phyloP scores from a whole-genome alignment of 305 asterid genomes.

The Fraxinus nigra region DNA sequence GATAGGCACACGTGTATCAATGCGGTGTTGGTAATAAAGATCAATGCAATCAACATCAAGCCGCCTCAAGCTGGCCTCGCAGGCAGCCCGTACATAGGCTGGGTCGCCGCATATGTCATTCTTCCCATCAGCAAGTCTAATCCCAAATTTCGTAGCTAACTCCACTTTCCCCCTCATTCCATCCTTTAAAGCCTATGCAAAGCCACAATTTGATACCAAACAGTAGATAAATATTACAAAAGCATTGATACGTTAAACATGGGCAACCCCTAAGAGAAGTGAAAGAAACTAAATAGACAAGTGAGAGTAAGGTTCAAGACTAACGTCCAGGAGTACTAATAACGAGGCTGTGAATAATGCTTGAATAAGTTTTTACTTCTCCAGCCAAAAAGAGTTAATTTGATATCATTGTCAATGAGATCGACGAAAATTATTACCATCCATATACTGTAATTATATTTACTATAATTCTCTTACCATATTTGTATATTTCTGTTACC shows the following conservation, averaged over 20 bases:
- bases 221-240: background rate
- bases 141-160: constrained; percentile 37
- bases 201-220: background rate
- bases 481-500: no score
- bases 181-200: constrained; percentile 34
- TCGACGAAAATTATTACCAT: no score
- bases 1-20: background rate
- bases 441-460: no score
- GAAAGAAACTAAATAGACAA: background rate
- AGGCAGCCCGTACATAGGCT: constrained; percentile 33
- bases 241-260: background rate
- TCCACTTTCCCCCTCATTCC: constrained; percentile 26
- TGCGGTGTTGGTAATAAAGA: constrained; percentile 2
- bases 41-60: background rate
- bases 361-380: background rate
- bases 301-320: background rate
- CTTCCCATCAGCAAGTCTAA: constrained; percentile 21
- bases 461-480: no score
- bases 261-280: background rate
- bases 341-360: background rate
- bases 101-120: constrained; percentile 30
- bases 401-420: background rate
- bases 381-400: background rate
- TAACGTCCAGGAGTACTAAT: background rate
- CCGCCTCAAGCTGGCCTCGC: constrained; percentile 22